A percentile compares a stretch with the other conserved stretches of the same genome.
Evolutionary conservation across 805 yeast genomes (phyloP).

Genomic region (Myxozyma neotropica): DNA sequence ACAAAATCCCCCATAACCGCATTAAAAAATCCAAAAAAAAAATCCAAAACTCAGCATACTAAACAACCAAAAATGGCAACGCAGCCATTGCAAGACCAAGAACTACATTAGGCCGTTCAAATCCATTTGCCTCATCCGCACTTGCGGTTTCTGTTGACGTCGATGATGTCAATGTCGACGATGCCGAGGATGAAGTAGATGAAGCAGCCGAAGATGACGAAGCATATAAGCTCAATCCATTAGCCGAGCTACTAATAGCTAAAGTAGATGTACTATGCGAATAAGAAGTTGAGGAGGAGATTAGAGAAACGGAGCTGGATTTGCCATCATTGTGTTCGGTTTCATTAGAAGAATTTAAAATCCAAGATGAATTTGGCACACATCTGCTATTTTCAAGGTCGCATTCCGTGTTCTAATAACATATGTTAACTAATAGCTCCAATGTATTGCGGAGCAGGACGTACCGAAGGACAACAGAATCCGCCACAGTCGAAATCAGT

Average conservation of each 20-base stretch:
- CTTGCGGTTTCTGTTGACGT: not conserved
- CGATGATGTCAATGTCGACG: not conserved
- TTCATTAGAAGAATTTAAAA: not conserved
- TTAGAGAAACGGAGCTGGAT: too few relatives aligned
- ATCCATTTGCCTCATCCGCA: not conserved
- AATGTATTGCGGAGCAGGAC: not conserved
- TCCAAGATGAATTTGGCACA: not conserved
- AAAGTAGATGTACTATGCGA: too few relatives aligned
- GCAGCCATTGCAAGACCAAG: not conserved
- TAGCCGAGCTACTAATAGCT: too few relatives aligned
- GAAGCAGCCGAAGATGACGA: not conserved
- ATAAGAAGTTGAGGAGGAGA: too few relatives aligned
- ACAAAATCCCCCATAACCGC: too few relatives aligned
- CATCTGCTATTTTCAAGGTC: not conserved
- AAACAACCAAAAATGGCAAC: not conserved
- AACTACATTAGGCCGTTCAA: not conserved
- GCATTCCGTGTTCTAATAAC: not conserved
- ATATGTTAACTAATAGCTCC: not conserved
- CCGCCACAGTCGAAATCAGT: slow-evolving; percentile 8
- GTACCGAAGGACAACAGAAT: slow-evolving; percentile 12
- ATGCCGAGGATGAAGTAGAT: not conserved
- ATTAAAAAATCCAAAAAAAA: too few relatives aligned
- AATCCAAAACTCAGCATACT: not conserved
- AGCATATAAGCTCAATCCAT: too few relatives aligned
- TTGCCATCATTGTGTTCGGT: too few relatives aligned